Base-by-base conservation (phyloP, 768 basidiomycete genomes). In the Leucogyrophana mollusca region DNA sequence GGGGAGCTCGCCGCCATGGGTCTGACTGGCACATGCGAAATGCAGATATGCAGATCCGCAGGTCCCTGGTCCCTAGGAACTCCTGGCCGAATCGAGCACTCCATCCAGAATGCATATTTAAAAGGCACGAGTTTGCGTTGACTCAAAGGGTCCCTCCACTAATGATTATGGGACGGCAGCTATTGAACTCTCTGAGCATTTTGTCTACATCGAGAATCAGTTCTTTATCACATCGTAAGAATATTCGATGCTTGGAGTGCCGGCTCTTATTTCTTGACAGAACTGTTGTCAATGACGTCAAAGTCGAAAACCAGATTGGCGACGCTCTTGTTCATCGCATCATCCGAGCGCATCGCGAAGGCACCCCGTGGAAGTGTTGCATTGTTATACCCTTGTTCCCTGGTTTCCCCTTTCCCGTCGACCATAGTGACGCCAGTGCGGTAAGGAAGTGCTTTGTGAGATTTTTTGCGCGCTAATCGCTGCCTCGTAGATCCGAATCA, bases 11-110 rank as follows among this genome's bases (percentile, higher is more conserved):
- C 79, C 20, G 74, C 82, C 18, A 72, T 90, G 69, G 88, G 90
- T 25, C 74, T 99, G 33, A 92, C 90, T 1, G 96, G 96, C 7
- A 98, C 95, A 0, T 97, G 94, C 65, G 96, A 99, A 62, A 75
- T 96, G 60, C 96, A 99, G 60, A 92, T 99, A 51, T 95, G 93
- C 64, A 84, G 96, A 20, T 95, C 92, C 13, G 87, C 90, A 10
- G 93, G 94, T 2, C 90, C 92, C 2, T 99, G 96, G 96, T 97
- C 94, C 2, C 75, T 98, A 66, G 96, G 94, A 3, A 97, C 94
- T 3, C 76, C 82, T 16, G 84, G 82, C 44, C 83, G 77, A 56
- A 79, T 86, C 38, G 96, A 99, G 66, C 82, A 85, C 56, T 97
- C 95, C 10, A 93, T 98, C 34, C 93, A 94, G 68, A 92, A 90